These are phyloP conservation scores for Colletotrichum graminicola DNA, from an alignment of 2,329 filamentous ascomycete genomes.

Conservation along the genomic window DNA sequence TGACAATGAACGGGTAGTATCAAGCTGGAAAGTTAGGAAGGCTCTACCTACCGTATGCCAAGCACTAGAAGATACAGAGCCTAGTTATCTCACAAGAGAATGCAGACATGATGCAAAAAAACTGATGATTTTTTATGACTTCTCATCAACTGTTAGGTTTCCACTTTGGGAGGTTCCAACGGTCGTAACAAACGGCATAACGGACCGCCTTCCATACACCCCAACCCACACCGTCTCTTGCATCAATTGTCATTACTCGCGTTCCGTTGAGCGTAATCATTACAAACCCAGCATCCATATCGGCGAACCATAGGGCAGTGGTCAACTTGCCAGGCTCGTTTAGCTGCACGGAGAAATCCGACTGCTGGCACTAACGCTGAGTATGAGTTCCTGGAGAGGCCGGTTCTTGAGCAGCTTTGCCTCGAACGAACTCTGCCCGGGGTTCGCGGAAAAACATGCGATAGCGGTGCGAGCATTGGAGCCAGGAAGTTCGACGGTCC, in stretches of 20 bases:
- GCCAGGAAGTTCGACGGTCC: constrained; percentile 43
- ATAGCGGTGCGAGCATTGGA: constrained; percentile 7
- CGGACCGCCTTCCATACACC: constrained; percentile 14
- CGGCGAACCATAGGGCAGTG: constrained; percentile 24
- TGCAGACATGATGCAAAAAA: not conserved
- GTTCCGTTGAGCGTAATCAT: constrained; percentile 13
- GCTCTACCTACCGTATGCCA: too few relatives aligned
- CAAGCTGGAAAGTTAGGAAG: too few relatives aligned
- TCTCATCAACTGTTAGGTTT: too few relatives aligned
- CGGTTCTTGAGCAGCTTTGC: constrained; percentile 7
- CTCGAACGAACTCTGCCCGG: constrained; percentile 8
- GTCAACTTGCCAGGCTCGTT: constrained; percentile 10
- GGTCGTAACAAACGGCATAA: not conserved
- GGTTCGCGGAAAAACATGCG: constrained; percentile 4
- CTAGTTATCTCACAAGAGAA: not conserved
- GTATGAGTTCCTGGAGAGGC: not conserved
- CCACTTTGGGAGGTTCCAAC: not conserved
- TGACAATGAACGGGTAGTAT: too few relatives aligned
- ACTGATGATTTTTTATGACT: accelerated
- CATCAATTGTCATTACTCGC: constrained; percentile 11
- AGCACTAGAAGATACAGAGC: too few relatives aligned
- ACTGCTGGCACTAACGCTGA: not conserved
- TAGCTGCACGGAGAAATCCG: not conserved
- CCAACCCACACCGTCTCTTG: constrained; percentile 25
- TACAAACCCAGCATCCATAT: constrained; percentile 21